These are phyloP conservation scores for Trametes coccinea DNA, from an alignment of 768 basidiomycete species.

Conservation along the genomic window DNA sequence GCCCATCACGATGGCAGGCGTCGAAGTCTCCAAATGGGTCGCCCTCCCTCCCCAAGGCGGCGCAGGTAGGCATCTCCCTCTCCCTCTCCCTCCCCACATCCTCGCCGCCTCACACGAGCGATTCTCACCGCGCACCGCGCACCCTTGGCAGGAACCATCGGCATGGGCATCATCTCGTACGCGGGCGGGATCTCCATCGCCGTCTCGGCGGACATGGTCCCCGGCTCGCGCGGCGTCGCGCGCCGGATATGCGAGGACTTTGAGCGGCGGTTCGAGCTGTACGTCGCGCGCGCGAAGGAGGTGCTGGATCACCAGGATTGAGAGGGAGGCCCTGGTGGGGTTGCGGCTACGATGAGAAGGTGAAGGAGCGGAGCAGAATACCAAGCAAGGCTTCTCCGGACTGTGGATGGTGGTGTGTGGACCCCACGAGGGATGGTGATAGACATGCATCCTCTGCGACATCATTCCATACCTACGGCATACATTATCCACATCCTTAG, in stretches of 20 bases:
- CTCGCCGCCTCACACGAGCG: neutral
- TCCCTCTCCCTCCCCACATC: neutral
- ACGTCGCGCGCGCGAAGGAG: constrained; percentile 26
- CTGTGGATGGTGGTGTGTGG: too few species aligned
- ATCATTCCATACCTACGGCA: too few species aligned
- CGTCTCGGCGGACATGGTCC: constrained; percentile 26
- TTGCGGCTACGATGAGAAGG: too few species aligned
- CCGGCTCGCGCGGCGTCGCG: constrained; percentile 21
- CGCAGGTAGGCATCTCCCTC: constrained; percentile 14
- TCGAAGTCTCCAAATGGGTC: constrained; percentile 24
- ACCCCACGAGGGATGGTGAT: too few species aligned
- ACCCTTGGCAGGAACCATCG: constrained; percentile 23
- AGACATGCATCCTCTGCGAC: too few species aligned
- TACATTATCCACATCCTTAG: too few species aligned
- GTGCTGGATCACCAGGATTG: constrained; percentile 23
- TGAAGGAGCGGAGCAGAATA: too few species aligned
- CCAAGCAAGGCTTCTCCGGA: too few species aligned
- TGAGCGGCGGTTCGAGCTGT: constrained; percentile 26
- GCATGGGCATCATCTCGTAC: constrained; percentile 30
- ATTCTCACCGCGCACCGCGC: neutral
- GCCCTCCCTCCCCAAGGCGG: constrained; percentile 28
- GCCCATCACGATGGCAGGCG: constrained; percentile 22
- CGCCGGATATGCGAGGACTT: constrained; percentile 25
- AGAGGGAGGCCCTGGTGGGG: neutral
- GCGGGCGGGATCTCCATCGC: constrained; percentile 27